These are phyloP conservation scores for Telopea speciosissima DNA, from an alignment of 177 flowering plant genomes.

Conservation along the genomic window DNA sequence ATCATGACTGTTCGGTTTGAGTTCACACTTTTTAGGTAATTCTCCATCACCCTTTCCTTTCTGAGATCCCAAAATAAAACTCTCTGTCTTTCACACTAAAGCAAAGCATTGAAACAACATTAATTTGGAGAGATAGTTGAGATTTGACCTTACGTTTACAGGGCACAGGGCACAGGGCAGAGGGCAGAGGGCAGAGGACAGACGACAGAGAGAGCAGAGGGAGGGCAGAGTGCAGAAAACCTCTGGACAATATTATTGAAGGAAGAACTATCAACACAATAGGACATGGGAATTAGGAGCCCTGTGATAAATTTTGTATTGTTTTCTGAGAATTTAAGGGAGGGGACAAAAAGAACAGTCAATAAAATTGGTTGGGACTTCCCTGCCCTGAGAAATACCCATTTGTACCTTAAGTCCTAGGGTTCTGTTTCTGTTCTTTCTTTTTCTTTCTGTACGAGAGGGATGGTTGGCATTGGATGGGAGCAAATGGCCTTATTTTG, in stretches of 20 bases:
- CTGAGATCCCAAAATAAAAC: no score
- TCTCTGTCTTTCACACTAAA: not conserved
- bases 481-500: not conserved
- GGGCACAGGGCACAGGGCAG: no score
- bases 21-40: no score
- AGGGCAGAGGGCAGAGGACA: no score
- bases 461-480: constrained; percentile 1
- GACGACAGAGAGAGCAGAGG: no score
- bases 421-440: constrained; percentile 26
- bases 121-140: constrained; percentile 15
- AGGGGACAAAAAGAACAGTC: constrained; percentile 26
- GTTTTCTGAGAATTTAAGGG: constrained; percentile 16
- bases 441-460: constrained; percentile 4
- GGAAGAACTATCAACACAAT: constrained; percentile 10
- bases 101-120: not conserved
- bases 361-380: constrained; percentile 8
- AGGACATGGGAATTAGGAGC: constrained; percentile 26
- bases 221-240: constrained; percentile 5
- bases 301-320: not conserved
- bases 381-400: constrained; percentile 6
- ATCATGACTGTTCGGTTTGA: no score
- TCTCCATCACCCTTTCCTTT: no score
- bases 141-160: constrained; percentile 18
- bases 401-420: constrained; percentile 22
- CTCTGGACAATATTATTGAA: constrained; percentile 6